phyloP scores from a whole-genome alignment of 371 early-diverging fungal species.

The Conidiobolus incongruus region DNA sequence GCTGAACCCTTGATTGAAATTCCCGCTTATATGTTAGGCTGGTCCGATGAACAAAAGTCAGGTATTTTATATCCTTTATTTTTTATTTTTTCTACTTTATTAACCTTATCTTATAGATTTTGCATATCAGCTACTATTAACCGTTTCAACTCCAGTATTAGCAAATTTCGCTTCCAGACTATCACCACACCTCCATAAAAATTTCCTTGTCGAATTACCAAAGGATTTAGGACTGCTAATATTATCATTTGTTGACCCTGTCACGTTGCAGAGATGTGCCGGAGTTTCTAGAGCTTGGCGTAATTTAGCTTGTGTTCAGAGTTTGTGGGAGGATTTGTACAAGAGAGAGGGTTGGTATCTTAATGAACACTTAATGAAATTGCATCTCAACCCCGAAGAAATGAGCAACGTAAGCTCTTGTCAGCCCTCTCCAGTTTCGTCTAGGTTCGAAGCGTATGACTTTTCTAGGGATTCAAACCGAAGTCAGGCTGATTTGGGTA shows the following conservation, averaged over 20 bases:
- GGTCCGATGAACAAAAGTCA: conserved; percentile 38
- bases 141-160: conserved; percentile 28
- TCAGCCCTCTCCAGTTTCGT: background rate
- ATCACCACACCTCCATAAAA: conserved; percentile 30
- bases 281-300: conserved; percentile 39
- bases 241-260: conserved; percentile 21
- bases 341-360: conserved; percentile 19
- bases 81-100: background rate
- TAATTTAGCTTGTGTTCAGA: conserved; percentile 24
- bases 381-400: conserved; percentile 13
- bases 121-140: conserved; percentile 33
- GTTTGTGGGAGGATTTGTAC: conserved; percentile 38
- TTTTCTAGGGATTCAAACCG: background rate
- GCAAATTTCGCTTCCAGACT: conserved; percentile 24
- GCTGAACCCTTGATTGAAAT: conserved; percentile 16
- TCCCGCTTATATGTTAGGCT: conserved; percentile 17
- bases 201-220: conserved; percentile 33
- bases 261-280: conserved; percentile 17
- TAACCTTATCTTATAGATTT: conserved; percentile 18
- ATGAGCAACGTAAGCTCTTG: conserved; percentile 2
- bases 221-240: conserved; percentile 36
- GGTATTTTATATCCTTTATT: conserved; percentile 12
- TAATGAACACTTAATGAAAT: conserved; percentile 17
- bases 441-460: background rate
- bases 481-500: background rate